A percentile compares a stretch with the other conserved stretches of the same genome.
Conservation (phyloP, 2,329 filamentous ascomycete genomes). For the Diplodia seriata region DNA sequence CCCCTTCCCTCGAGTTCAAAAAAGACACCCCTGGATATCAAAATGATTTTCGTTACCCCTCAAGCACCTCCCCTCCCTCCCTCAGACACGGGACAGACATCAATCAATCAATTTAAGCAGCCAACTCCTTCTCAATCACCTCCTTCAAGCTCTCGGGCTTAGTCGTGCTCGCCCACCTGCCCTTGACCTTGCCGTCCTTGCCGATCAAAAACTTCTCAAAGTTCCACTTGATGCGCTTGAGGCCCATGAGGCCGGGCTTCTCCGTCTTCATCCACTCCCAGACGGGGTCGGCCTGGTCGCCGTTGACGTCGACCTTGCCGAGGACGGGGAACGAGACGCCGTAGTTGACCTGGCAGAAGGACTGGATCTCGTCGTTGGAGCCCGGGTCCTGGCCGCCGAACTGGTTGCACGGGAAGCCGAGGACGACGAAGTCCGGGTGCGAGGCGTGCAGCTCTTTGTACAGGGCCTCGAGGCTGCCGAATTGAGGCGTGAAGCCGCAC, state of each 20-base stretch:
- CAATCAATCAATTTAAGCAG: neutral
- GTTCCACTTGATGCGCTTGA: conserved; percentile 98
- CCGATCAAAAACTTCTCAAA: conserved; percentile 98
- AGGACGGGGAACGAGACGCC: conserved; percentile 91
- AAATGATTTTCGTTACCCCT: neutral
- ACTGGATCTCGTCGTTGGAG: conserved; percentile 66
- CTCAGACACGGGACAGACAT: neutral
- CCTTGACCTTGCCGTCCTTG: conserved; percentile 83
- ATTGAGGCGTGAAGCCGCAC: conserved; percentile 98
- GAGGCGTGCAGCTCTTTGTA: conserved; percentile 77
- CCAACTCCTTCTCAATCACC: conserved; percentile 75
- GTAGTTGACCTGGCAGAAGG: conserved; percentile 90
- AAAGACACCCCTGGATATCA: conserved; percentile 28
- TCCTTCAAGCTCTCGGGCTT: conserved; percentile 84
- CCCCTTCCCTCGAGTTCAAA: too few relatives aligned
- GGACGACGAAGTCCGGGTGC: conserved; percentile 79
- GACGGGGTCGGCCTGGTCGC: conserved; percentile 77
- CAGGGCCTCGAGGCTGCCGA: conserved; percentile 85
- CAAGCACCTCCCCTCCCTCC: too few relatives aligned
- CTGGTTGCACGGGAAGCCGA: conserved; percentile 99
- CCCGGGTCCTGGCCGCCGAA: conserved; percentile 92
- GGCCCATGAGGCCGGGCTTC: conserved; percentile 82
- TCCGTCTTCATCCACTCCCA: conserved; percentile 75
- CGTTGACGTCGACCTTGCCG: conserved; percentile 94
- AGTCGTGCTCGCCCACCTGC: conserved; percentile 84